phyloP scores from a whole-genome alignment of 257 asterid genomes.

The Ilex aquifolium region DNA sequence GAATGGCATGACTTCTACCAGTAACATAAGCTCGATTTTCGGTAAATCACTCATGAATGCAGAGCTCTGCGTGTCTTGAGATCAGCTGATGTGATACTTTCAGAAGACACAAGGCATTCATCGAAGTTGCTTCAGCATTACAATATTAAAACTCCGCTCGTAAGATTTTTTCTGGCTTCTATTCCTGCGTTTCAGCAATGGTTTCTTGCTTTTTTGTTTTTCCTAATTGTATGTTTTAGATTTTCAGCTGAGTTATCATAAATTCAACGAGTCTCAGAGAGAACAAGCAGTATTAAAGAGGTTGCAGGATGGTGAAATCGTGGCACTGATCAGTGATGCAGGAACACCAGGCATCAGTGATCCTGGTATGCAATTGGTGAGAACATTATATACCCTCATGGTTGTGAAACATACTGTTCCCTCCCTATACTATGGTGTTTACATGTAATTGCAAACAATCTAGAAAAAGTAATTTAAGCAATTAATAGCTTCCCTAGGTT shows the following conservation, averaged over 20 bases:
- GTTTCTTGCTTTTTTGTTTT: background rate
- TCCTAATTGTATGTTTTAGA: conserved; percentile 38
- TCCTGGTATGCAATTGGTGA: conserved; percentile 90
- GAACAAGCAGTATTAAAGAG: conserved; percentile 67
- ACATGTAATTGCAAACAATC: too few species aligned
- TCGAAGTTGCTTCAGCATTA: conserved; percentile 84
- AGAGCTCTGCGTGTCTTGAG: conserved; percentile 80
- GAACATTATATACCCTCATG: conserved; percentile 12
- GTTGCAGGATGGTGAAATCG: conserved; percentile 67
- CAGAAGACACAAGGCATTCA: conserved; percentile 95
- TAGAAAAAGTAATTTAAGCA: too few species aligned
- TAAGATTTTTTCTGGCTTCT: conserved; percentile 32
- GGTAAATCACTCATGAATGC: conserved; percentile 7
- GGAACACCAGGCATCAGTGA: conserved; percentile 96
- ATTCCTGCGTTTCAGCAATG: background rate
- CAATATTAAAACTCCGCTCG: conserved; percentile 82
- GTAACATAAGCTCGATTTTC: background rate
- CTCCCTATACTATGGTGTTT: too few species aligned
- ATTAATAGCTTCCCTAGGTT: too few species aligned
- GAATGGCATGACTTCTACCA: background rate
- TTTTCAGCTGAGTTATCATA: conserved; percentile 94
- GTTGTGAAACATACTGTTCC: background rate
- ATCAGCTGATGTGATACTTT: conserved; percentile 82
- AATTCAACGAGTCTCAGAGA: conserved; percentile 82
- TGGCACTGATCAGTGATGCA: conserved; percentile 92